phyloP scores from a whole-genome alignment of 2,329 filamentous ascomycete genomes.

The Acrocalymma vagum region DNA sequence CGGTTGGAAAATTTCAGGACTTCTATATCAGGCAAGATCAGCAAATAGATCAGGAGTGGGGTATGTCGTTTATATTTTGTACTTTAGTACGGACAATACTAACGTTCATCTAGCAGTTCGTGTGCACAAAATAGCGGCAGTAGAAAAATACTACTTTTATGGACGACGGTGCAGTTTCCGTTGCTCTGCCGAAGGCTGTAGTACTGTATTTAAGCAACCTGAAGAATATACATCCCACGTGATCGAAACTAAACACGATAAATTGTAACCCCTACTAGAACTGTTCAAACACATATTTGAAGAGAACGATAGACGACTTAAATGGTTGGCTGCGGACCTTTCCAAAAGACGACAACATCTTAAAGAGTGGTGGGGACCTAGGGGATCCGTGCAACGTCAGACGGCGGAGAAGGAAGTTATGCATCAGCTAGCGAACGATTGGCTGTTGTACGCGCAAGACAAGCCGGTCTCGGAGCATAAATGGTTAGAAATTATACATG shows the following conservation, averaged over 20 bases:
- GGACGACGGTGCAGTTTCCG: neutral
- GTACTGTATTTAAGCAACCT: conserved; percentile 1
- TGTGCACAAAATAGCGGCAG: neutral
- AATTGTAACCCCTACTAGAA: neutral
- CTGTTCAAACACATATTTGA: neutral
- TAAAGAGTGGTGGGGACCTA: neutral
- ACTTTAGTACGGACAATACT: neutral
- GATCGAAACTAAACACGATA: conserved; percentile 2
- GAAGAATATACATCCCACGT: conserved; percentile 5
- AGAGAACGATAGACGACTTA: conserved; percentile 1
- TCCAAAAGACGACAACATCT: conserved; percentile 1
- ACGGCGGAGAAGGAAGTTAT: neutral
- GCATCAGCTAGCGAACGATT: conserved; percentile 3
- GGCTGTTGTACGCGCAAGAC: conserved; percentile 2
- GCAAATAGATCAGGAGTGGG: neutral
- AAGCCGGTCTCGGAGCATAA: neutral
- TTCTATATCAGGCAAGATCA: conserved; percentile 4
- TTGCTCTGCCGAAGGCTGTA: conserved; percentile 1
- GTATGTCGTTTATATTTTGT: conserved; percentile 1
- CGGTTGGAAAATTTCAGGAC: conserved; percentile 3
- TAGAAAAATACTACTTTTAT: conserved; percentile 2
- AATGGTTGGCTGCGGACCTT: neutral
- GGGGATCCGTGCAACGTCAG: conserved; percentile 1
- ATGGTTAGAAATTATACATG: conserved; percentile 1
- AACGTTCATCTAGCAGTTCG: conserved; percentile 1